Evolutionary conservation across 768 basidiomycete genomes (phyloP), one percentile per base, ranked within the genome.

Genomic region (Trametes gibbosa): DNA sequence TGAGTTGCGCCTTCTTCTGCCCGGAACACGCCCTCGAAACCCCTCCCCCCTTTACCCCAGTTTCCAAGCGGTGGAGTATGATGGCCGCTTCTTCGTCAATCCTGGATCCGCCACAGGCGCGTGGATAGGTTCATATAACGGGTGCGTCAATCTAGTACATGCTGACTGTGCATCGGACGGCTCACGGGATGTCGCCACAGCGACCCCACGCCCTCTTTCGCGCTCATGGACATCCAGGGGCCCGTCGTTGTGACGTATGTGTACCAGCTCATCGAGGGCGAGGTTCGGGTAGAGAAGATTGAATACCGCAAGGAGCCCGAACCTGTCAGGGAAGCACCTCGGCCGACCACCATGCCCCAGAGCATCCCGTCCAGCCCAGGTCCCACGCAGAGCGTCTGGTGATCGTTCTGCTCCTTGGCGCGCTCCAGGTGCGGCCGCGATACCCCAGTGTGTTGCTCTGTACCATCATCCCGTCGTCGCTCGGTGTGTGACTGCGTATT

Each of bases 161-260:
- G 25, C 32, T 9, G n/a, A 4, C 23, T 32, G 17, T n/a, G 46
- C 23, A 17, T 23, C 37, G 25, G 42, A 0, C 45, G 23, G 25
- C 54, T 50, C 14, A 42, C 39, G 35, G 14, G 40, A 42, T 13
- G 32, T 37, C 42, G 10, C 25, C 23, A 9, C 66, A 95, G 93
- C 3, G 92, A 93, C 27, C 86, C 90, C 2, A 93, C 83, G 1
- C 96, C 97, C 0, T 95, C 93, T 2, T 99, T 99, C 68, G 97
- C 97, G 0, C 76, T 98, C 45, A 93, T 99, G 89, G 97, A 98
- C 70, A 88, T 99, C 35, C 97, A 99, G 75, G 97, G 97, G 5
- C 85, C 92, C 2, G 93, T 96, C 9, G 91, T 99, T 34, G 95
- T 97, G 25, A 98, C 96, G 2, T 98, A 97, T 68, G 95, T 98